Evolutionary conservation across 2,329 filamentous ascomycete genomes (phyloP).

Genomic region (Pseudogymnoascus sp.): DNA sequence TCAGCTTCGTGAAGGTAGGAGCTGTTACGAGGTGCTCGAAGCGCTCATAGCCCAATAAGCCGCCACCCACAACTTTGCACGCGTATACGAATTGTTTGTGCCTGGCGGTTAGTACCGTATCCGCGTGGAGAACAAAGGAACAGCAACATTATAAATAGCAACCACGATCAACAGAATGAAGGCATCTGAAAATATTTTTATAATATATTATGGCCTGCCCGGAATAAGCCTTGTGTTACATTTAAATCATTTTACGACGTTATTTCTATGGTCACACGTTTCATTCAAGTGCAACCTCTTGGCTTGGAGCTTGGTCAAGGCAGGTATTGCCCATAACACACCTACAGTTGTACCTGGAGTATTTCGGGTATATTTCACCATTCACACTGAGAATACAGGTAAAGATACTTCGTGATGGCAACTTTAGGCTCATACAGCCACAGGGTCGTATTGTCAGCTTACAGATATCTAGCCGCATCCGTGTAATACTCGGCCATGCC

Average conservation of each 20-base stretch:
- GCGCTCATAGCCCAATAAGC: conserved; percentile 1
- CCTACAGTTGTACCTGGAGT: neutral
- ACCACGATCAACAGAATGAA: neutral
- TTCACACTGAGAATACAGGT: too few relatives aligned
- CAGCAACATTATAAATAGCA: neutral
- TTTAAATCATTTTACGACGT: neutral
- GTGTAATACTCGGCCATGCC: neutral
- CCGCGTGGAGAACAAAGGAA: neutral
- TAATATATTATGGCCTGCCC: neutral
- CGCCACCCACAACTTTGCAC: neutral
- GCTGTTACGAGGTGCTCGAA: neutral
- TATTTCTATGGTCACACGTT: neutral
- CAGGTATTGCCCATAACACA: neutral
- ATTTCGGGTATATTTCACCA: neutral
- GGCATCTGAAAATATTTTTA: neutral
- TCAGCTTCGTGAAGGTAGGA: neutral
- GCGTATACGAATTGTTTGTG: conserved; percentile 6
- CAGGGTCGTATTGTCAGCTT: neutral
- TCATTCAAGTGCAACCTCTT: neutral
- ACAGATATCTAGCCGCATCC: neutral
- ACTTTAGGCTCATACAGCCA: neutral
- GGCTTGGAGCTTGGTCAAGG: neutral
- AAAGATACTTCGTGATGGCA: neutral
- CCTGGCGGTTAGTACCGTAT: conserved; percentile 2
- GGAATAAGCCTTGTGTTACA: neutral